Percentiles rank a stretch among this genome's conserved stretches.
phyloP scores from a whole-genome alignment of 2,329 filamentous ascomycete species.

The Ploettnerulaceae sp. region DNA sequence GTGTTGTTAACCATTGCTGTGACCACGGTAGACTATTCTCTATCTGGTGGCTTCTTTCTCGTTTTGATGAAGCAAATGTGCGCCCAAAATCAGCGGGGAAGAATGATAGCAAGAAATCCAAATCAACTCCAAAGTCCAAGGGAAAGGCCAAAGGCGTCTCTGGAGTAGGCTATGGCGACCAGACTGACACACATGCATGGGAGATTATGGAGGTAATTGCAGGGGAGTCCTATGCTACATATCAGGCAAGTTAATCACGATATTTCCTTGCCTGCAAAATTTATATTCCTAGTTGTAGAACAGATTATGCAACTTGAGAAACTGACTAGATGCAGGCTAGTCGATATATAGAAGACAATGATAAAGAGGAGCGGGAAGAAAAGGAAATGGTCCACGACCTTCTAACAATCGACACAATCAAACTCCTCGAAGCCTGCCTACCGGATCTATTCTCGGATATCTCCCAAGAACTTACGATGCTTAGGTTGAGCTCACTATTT shows the following conservation, averaged over 20 bases:
- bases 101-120: background rate
- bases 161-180: conserved; percentile 17
- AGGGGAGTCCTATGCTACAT: too few species aligned
- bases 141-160: conserved; percentile 3
- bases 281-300: too few species aligned
- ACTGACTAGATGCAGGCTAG: too few species aligned
- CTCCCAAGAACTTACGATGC: conserved; percentile 8
- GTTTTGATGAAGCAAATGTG: conserved; percentile 16
- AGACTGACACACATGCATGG: too few species aligned
- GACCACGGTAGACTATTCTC: conserved; percentile 14
- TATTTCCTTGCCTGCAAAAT: too few species aligned
- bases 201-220: background rate
- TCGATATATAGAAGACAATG: background rate
- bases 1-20: conserved; percentile 24
- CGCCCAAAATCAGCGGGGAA: background rate
- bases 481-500: conserved; percentile 18
- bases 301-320: too few species aligned
- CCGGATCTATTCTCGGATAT: conserved; percentile 5
- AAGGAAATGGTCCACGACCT: conserved; percentile 11
- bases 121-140: conserved; percentile 2
- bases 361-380: conserved; percentile 6
- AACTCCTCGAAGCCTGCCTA: conserved; percentile 15
- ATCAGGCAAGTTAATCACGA: too few species aligned
- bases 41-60: conserved; percentile 20
- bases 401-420: conserved; percentile 17